Evolutionary conservation across 169 alveolate genomes (phyloP).

Genomic region (Plasmodium gaboni): DNA sequence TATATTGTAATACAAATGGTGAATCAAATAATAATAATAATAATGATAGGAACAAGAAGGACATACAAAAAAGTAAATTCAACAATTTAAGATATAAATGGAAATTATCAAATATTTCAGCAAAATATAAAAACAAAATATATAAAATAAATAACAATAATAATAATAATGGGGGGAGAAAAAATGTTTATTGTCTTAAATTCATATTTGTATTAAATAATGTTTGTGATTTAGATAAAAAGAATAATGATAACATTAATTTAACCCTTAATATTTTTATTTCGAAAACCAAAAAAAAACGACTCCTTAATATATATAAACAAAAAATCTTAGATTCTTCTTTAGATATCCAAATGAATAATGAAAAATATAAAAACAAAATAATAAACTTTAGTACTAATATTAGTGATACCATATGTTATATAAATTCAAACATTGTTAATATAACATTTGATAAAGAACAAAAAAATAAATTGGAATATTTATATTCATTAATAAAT

Average conservation of each 20-base stretch:
- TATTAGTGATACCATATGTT: slow-evolving; percentile 14
- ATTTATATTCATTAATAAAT: too few species aligned
- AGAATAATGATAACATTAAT: slow-evolving; percentile 14
- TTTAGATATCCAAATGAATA: slow-evolving; percentile 35
- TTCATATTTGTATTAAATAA: slow-evolving; percentile 54
- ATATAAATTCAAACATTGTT: slow-evolving; percentile 48
- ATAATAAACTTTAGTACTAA: slow-evolving; percentile 14
- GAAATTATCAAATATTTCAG: too few species aligned
- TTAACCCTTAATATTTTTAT: slow-evolving; percentile 32
- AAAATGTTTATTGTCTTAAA: slow-evolving; percentile 20
- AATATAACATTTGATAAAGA: too few species aligned
- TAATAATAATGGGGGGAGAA: slow-evolving; percentile 1
- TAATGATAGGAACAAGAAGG: too few species aligned
- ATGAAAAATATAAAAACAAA: slow-evolving; percentile 16
- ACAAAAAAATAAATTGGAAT: too few species aligned
- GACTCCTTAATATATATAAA: slow-evolving; percentile 17
- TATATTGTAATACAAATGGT: too few species aligned
- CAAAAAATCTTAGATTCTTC: slow-evolving; percentile 34
- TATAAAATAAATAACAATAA: not conserved
- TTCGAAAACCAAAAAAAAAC: slow-evolving; percentile 34
- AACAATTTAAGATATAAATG: too few species aligned
- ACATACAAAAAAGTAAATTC: too few species aligned
- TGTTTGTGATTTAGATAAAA: slow-evolving; percentile 1
- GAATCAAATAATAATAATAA: too few species aligned
- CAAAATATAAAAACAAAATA: not conserved